These are phyloP conservation scores for Ganoderma multipileum DNA, from an alignment of 1,284 basidiomycete genomes.

Conservation along the genomic window DNA sequence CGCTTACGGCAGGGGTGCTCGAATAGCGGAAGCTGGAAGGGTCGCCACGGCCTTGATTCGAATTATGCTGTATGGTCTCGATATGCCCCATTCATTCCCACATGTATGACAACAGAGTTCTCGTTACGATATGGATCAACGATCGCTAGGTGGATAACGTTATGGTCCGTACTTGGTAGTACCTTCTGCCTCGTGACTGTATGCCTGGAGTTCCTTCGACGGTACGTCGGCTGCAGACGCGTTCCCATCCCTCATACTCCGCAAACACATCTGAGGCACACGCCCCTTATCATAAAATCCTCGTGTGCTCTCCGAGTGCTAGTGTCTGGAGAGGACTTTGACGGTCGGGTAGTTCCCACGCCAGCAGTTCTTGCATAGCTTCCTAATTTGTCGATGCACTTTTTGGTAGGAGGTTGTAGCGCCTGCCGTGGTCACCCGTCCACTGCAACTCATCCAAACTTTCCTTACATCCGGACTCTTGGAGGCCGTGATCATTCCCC, in stretches of 20 bases:
- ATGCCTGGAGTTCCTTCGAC: background rate
- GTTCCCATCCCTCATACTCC: background rate
- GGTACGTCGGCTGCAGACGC: background rate
- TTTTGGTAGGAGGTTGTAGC: background rate
- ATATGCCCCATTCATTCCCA: background rate
- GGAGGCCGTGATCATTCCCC: background rate
- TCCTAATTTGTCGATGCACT: slow-evolving; percentile 18
- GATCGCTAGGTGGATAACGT: slow-evolving; percentile 10
- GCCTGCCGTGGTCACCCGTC: background rate
- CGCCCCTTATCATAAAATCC: background rate
- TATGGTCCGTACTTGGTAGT: slow-evolving; percentile 4
- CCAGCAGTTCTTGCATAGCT: slow-evolving; percentile 15
- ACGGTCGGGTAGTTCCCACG: slow-evolving; percentile 4
- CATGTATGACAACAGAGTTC: background rate
- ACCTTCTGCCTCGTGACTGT: slow-evolving; percentile 4
- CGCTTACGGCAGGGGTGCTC: slow-evolving; percentile 21
- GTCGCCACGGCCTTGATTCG: slow-evolving; percentile 9
- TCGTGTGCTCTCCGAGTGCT: background rate
- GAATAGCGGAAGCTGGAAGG: slow-evolving; percentile 1
- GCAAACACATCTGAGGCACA: background rate
- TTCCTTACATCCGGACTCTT: background rate
- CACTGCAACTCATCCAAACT: background rate
- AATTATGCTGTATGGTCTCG: slow-evolving; percentile 11
- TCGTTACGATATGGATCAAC: slow-evolving; percentile 13
- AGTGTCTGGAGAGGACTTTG: background rate